phyloP scores from a whole-genome alignment of 805 yeast genomes.

The Metschnikowia peoriensis region DNA sequence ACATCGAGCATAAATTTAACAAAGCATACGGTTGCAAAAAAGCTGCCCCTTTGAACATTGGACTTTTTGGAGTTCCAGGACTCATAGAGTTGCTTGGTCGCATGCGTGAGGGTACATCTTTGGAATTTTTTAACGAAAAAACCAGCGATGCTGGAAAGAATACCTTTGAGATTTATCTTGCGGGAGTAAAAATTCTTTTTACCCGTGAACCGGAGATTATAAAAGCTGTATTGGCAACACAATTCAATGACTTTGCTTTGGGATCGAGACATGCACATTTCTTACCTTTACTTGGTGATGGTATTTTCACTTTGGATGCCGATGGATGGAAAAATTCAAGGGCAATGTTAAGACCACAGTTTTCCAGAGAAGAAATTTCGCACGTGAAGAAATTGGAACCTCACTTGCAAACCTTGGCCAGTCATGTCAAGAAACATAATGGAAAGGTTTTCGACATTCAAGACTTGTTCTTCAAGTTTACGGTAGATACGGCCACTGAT shows the following conservation, averaged over 20 bases:
- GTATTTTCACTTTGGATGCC: constrained; percentile 43
- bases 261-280: constrained; percentile 40
- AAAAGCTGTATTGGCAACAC: constrained; percentile 43
- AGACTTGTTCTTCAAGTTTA: constrained; percentile 37
- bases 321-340: constrained; percentile 45
- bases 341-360: constrained; percentile 45
- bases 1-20: constrained; percentile 10
- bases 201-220: constrained; percentile 42
- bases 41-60: constrained; percentile 4
- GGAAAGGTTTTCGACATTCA: constrained; percentile 38
- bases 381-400: constrained; percentile 41
- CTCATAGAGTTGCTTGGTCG: constrained; percentile 7
- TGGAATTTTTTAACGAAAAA: constrained; percentile 12
- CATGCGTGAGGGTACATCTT: constrained; percentile 12
- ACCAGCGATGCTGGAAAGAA: neutral
- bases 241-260: constrained; percentile 39
- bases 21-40: constrained; percentile 14
- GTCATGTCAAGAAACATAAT: constrained; percentile 26
- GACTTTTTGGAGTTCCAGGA: constrained; percentile 11
- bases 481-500: constrained; percentile 42
- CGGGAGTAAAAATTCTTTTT: constrained; percentile 21
- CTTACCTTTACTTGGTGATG: constrained; percentile 40
- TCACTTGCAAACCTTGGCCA: constrained; percentile 35
- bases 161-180: constrained; percentile 14
- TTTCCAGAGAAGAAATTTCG: constrained; percentile 43